Base-by-base conservation (phyloP, 1,284 basidiomycete species). In the Microbotryum violaceum region DNA sequence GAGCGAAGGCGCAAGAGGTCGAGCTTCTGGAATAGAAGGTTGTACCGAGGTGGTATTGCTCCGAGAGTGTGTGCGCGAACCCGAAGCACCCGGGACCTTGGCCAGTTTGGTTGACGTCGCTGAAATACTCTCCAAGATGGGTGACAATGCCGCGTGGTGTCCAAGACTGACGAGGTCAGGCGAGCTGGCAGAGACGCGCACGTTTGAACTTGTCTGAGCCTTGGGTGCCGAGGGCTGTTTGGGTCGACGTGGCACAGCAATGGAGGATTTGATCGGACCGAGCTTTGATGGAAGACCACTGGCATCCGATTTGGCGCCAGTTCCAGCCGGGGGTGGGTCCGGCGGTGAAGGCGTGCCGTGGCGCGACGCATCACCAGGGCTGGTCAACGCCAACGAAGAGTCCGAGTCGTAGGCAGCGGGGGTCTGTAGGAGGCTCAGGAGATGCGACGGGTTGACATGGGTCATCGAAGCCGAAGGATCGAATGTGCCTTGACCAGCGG, bases 41-140 rank as follows among this genome's bases (percentile, higher is more conserved):
- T 61, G 60, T 2, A 66, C 20, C 42, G 62, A 63, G 55, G 65
- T 54, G 10, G 66, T 67, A 61, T 65, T 67, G 18, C 63, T 62
- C 8, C 63, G 56, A 45, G 59, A 59, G 50, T 65, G 63, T 8
- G 33, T 57, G 2, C 60, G 46, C 21, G 58, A 55, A 0, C 25
- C 46, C 8, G 62, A 53, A 6, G 58, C 61, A 42, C 12, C 37
- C 37, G 5, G 14, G 16, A 18, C 37, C 37, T 42, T 42, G 37
- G 37, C 4, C 14, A 42, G 14, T 16, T 42, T 42, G 37, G 37
- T 12, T 10, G 37, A 42, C 37, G 37, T 42, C 12, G 16, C 37
- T 6, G 37, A 42, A 4, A 42, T 42, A 18, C 37, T 42, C 37
- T 42, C 37, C 37, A 42, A 42, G 37, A 42, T 42, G 12, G 37